phyloP scores from a whole-genome alignment of 805 yeast species.

The Hanseniaspora jakobsenii region DNA sequence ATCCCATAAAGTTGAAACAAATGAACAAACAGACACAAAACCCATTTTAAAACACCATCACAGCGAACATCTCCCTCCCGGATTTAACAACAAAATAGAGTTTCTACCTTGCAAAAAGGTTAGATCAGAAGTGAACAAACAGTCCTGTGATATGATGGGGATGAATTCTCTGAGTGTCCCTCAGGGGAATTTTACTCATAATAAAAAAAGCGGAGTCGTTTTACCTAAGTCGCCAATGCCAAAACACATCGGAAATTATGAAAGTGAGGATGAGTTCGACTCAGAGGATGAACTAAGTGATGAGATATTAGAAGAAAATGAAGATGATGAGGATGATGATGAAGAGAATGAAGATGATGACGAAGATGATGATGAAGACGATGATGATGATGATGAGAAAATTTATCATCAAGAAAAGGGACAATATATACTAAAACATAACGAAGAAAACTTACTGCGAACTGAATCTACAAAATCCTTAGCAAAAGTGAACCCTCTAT shows the following conservation, averaged over 20 bases:
- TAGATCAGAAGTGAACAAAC: background rate
- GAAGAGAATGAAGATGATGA: slow-evolving; percentile 3
- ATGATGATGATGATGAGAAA: slow-evolving; percentile 3
- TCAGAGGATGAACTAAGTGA: slow-evolving; percentile 7
- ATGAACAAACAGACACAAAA: too few species aligned
- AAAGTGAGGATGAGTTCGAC: slow-evolving; percentile 9
- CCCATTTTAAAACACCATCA: background rate
- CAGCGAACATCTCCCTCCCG: too few species aligned
- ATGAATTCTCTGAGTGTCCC: too few species aligned
- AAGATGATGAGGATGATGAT: slow-evolving; percentile 11
- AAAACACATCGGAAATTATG: background rate
- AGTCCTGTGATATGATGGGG: too few species aligned
- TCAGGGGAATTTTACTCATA: background rate
- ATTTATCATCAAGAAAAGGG: background rate
- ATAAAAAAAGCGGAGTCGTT: background rate
- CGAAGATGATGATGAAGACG: slow-evolving; percentile 6
- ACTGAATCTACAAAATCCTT: slow-evolving; percentile 7
- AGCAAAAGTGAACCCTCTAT: slow-evolving; percentile 7
- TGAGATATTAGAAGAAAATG: slow-evolving; percentile 1
- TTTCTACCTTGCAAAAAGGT: slow-evolving; percentile 1
- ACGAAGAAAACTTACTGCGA: slow-evolving; percentile 3
- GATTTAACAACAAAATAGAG: background rate
- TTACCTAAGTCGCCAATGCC: slow-evolving; percentile 22
- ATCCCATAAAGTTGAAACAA: too few species aligned
- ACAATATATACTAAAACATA: background rate